phyloP scores from a whole-genome alignment of 2,329 filamentous ascomycete genomes.

The Alternaria sp. region DNA sequence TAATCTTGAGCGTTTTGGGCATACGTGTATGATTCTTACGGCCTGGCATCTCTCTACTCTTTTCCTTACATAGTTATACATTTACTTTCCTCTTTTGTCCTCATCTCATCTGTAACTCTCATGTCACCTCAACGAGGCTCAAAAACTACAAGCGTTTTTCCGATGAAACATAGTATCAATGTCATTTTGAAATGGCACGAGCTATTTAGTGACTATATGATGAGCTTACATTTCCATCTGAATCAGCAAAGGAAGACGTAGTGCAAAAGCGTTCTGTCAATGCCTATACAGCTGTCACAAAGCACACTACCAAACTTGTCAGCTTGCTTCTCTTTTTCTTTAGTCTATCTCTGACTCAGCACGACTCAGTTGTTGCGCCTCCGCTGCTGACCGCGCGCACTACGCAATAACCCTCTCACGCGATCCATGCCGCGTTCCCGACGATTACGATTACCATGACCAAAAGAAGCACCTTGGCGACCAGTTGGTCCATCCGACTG shows the following conservation, averaged over 20 bases:
- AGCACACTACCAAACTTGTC: background rate
- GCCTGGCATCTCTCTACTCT: background rate
- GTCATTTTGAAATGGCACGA: too few relatives aligned
- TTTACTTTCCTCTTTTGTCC: background rate
- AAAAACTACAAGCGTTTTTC: background rate
- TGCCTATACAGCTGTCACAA: background rate
- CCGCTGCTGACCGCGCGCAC: background rate
- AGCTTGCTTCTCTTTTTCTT: background rate
- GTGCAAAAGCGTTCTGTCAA: background rate
- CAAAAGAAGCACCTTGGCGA: background rate
- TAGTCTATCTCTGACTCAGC: background rate
- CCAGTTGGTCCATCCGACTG: background rate
- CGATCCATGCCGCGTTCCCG: background rate
- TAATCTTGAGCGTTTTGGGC: background rate
- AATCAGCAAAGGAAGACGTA: background rate
- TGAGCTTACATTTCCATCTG: too few relatives aligned
- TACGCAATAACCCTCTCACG: background rate
- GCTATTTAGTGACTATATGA: too few relatives aligned
- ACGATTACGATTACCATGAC: background rate
- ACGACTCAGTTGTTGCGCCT: background rate
- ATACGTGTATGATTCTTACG: background rate
- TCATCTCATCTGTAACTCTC: background rate
- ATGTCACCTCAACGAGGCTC: background rate
- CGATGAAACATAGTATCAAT: background rate
- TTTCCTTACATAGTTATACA: background rate